Evolutionary conservation across 2,329 filamentous ascomycete species (phyloP).

Genomic region (Acephala macrosclerotiorum): DNA sequence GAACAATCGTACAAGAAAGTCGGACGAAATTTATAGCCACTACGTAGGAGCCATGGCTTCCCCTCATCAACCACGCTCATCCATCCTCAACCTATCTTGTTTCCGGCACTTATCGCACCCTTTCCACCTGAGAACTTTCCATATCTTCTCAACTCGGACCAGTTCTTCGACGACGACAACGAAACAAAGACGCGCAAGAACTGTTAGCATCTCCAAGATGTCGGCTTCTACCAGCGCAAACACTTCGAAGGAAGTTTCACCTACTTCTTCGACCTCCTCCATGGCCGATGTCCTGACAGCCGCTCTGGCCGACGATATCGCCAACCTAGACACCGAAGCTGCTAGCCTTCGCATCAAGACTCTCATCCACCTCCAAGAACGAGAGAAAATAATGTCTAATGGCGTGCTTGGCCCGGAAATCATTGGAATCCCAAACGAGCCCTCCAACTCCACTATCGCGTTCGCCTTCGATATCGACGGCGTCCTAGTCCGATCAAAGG

Average conservation of each 20-base stretch:
- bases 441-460: slow-evolving; percentile 45
- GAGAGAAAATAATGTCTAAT: background rate
- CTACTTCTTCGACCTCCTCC: background rate
- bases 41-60: background rate
- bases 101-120: background rate
- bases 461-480: slow-evolving; percentile 81
- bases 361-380: background rate
- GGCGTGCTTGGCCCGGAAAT: background rate
- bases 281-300: background rate
- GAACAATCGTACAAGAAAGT: background rate
- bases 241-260: background rate
- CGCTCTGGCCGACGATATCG: background rate
- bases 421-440: background rate
- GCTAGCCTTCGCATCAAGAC: background rate
- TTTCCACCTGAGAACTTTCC: background rate
- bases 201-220: background rate
- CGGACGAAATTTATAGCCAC: background rate
- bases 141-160: background rate
- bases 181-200: background rate
- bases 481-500: slow-evolving; percentile 74
- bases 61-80: background rate
- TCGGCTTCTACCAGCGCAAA: background rate
- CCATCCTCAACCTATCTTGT: background rate
- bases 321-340: background rate
- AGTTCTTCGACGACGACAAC: background rate